Base-by-base conservation (phyloP, 352 stramenopile species). In the Hyaloperonospora brassicae region DNA sequence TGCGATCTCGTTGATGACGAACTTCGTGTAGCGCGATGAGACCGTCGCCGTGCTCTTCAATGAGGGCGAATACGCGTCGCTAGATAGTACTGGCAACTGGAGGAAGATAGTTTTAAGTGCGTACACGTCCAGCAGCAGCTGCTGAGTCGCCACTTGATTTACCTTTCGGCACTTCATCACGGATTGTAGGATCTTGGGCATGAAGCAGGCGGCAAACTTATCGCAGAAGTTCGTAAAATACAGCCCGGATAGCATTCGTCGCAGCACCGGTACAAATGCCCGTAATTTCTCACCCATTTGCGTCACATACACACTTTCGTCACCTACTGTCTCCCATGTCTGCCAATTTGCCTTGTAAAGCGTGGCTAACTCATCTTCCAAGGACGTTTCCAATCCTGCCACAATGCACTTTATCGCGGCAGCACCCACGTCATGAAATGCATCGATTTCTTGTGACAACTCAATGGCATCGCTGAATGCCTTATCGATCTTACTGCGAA, bases 221-320 rank as follows among this genome's bases (percentile, higher is more conserved):
- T 99, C 96, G 70, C 95, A 98, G 70, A 99, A 98, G 64, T 93
- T 98, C 39, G 93, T 93, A 68, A 98, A 99, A 70, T 98, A 98
- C 12, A 96, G 70, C 2, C 66, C 66, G 10, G 79, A 90, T 23
- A 99, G 80, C 66, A 97, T 84, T 52, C 89, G 78, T 24, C 89
- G 82, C 21, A 98, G 67, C 39, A 86, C 76, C 0, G 89, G 87
- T n/a, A 98, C 83, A 57, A 97, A 97, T 11, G 75, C 68, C 34
- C 90, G 76, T 34, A 98, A 76, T 53, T 96, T 95, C 14, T 95
- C 81, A 40, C 95, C 83, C 50, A 98, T 98, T 44, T 85, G 71
- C 5, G 81, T 87, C 21, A 99, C 93, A 66, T 98, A 98, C 31
- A 75, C 66, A 50, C 86, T 97, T 57, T 98, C 93, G 70, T 99